phyloP scores from a whole-genome alignment of 441 rosid genomes.

The Bocquillonia castaneifolia region DNA sequence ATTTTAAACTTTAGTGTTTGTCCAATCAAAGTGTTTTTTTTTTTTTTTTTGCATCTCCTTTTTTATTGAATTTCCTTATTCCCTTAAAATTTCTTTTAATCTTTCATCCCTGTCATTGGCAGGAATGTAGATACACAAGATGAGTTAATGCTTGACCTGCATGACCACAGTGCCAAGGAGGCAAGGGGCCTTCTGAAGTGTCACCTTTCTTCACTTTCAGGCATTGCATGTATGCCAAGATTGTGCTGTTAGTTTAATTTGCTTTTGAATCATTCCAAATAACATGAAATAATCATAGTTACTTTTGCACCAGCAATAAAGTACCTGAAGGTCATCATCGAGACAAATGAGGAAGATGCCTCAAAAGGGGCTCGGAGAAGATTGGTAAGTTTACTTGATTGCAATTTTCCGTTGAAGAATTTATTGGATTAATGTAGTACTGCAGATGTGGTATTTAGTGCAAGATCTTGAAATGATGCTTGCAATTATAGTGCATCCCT shows the following conservation, averaged over 20 bases:
- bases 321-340: constrained; percentile 48
- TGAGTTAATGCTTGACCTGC: constrained; percentile 39
- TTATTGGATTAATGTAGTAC: neutral
- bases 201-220: constrained; percentile 45
- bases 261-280: constrained; percentile 2
- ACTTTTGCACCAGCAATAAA: constrained; percentile 36
- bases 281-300: neutral
- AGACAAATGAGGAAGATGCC: constrained; percentile 33
- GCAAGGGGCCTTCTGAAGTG: constrained; percentile 41
- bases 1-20: neutral
- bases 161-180: constrained; percentile 33
- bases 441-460: neutral
- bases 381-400: constrained; percentile 29
- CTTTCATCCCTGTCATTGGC: constrained; percentile 9
- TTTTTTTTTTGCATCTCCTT: neutral
- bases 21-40: neutral
- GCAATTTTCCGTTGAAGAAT: neutral
- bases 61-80: too few relatives aligned
- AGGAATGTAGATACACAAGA: constrained; percentile 31
- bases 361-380: constrained; percentile 45
- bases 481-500: neutral
- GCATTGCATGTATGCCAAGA: constrained; percentile 43
- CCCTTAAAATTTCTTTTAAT: too few relatives aligned
- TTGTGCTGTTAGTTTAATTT: constrained; percentile 5
- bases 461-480: neutral